Base-by-base conservation (phyloP, 2,329 filamentous ascomycete genomes). In the Trichoderma endophyticum region DNA sequence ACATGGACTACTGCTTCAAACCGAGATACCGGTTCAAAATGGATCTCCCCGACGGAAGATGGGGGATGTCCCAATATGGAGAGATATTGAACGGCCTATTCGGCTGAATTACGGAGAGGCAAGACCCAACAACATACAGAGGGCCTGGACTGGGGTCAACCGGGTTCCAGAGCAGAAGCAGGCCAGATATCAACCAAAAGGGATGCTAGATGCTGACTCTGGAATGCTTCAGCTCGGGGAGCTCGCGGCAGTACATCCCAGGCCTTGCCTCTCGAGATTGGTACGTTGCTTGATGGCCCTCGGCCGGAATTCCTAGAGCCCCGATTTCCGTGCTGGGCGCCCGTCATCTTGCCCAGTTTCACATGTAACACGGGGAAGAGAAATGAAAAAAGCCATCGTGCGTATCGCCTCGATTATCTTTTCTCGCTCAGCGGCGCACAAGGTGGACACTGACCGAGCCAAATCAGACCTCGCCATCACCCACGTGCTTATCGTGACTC, bases 71-170 rank as follows among this genome's bases (percentile, higher is more conserved):
- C 70, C 21, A 28, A 71, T 51, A 14, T 43, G 69, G 69, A 30
- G 60, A 66, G 57, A 54, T 30, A 60, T 32, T 54, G 39, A 28
- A 59, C 39, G 62, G 39, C 62, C 30, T 51, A 34, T 30, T 71
- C 70, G 70, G 70, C 70, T 71, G 70, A 71, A 71, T 71, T 71
- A 67, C 70, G 70, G 70, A 66, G 70, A 28, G 30, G 26, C 39
- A 60, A n/a, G 66, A n/a, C n/a, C 21, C 43, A 28, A 57, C 43
- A 28, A 57, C 21, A 26, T 60, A 32, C 57, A 34, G 32, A 32
- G 28, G 18, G 30, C 30, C 24, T n/a, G 32, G 14, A 24, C 36
- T 62, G 34, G 61, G 39, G 26, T 64, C 61, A 64, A 18, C 36
- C 61, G 26, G 61, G 61, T 21, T 48, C 36, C 39, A 30, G 32